These are phyloP conservation scores for Coemansia sp. DNA, from an alignment of 192 early-diverging fungal genomes.

Conservation along the genomic window DNA sequence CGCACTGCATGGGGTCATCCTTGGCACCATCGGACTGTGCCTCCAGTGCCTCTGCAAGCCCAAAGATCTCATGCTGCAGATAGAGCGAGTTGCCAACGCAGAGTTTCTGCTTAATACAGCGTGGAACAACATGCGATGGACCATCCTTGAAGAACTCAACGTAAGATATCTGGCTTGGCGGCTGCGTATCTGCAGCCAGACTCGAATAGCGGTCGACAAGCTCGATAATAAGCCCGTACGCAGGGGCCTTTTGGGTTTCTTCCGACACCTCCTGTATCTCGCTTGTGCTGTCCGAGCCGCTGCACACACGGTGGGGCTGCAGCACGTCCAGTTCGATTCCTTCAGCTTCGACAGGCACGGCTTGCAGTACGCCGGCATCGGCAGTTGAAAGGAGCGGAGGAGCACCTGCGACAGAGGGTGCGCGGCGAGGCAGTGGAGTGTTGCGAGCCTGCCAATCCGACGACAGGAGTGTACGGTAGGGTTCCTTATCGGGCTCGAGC, in stretches of 20 bases:
- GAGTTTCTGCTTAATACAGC: constrained; percentile 47
- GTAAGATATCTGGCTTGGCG: constrained; percentile 42
- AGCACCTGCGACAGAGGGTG: background rate
- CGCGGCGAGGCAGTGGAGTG: background rate
- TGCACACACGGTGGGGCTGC: background rate
- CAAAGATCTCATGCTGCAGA: constrained; percentile 47
- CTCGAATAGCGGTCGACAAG: constrained; percentile 23
- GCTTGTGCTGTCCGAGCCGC: background rate
- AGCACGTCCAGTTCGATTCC: constrained; percentile 29
- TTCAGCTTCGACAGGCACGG: background rate
- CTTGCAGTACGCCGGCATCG: background rate
- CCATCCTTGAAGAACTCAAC: constrained; percentile 44
- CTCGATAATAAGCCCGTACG: constrained; percentile 45
- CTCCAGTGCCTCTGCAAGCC: constrained; percentile 33
- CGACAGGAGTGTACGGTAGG: constrained; percentile 36
- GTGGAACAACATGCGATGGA: constrained; percentile 25
- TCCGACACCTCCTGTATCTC: constrained; percentile 41
- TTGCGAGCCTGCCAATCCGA: constrained; percentile 49
- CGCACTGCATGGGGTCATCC: constrained; percentile 63
- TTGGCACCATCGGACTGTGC: constrained; percentile 1
- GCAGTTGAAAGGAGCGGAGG: background rate
- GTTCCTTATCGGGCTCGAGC: constrained; percentile 40
- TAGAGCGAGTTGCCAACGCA: constrained; percentile 30
- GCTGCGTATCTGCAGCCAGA: background rate
- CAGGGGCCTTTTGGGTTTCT: constrained; percentile 27